Evolutionary conservation across 2,329 filamentous ascomycete genomes (phyloP), one percentile per base, ranked within the genome.

Genomic region (Dothideomycetes sp.): DNA sequence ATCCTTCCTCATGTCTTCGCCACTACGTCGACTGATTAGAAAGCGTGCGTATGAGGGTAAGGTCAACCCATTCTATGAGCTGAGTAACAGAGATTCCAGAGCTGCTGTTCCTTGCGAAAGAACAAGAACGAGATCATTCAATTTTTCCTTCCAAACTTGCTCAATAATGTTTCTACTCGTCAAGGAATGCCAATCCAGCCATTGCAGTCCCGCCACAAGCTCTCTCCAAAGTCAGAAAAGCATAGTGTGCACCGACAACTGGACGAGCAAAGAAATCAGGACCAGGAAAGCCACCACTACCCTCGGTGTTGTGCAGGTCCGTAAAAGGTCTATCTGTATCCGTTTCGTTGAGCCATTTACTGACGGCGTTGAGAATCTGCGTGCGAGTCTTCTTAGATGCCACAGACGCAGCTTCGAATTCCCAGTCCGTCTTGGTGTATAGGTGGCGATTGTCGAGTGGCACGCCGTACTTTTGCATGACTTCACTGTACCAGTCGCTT

Each of bases 341-440:
- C 1, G 85, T 93, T 61, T 93, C 84, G 53, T 91, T 93, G 43
- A 94, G 68, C 86, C 86, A 94, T 41, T 65, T 66, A 1, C 84
- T 83, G 31, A 91, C 80, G 14, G 76, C 73, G 44, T 84, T 71
- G 27, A 91, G 63, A 37, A 93, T 86, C 55, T 82, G 75, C 3
- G 71, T 69, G 39, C 85, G 72, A 2, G 82, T 81, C 42, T 70
- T 63, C 55, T 74, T 73, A 49, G 77, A 78, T 3, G 84, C 75
- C 4, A 93, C 81, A 2, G 85, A 83, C 34, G 86, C 85, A 0
- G 84, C 83, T 58, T 91, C 88, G 57, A 93, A 87, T 51, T 91
- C 81, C 86, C 86, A 94, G 61, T 94, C 86, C 19, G 81, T 86
- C 63, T 94, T 94, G 24, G 84, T 81, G 59, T 91, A 91, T 3